phyloP scores from a whole-genome alignment of 2,329 filamentous ascomycete genomes.

The Neofusicoccum sp. region DNA sequence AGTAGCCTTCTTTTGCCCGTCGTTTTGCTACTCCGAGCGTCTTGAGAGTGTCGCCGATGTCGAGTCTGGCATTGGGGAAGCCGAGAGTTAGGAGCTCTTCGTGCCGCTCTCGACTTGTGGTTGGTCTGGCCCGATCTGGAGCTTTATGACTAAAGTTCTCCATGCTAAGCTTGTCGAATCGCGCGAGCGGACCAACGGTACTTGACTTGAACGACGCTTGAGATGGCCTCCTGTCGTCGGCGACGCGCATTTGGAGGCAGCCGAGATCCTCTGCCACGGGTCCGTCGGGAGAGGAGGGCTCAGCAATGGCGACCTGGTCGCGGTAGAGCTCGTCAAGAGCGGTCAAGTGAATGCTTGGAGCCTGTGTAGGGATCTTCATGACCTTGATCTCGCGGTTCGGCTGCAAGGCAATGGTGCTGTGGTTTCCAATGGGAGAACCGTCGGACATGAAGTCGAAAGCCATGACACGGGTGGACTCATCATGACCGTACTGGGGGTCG shows the following conservation, averaged over 20 bases:
- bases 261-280: constrained; percentile 39
- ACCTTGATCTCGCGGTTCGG: constrained; percentile 56
- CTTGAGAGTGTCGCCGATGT: constrained; percentile 38
- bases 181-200: constrained; percentile 21
- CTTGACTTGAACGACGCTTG: constrained; percentile 2
- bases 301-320: constrained; percentile 35
- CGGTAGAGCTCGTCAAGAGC: constrained; percentile 47
- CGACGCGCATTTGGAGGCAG: constrained; percentile 25
- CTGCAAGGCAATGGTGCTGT: constrained; percentile 56
- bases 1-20: constrained; percentile 60
- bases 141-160: constrained; percentile 36
- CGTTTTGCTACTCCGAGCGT: constrained; percentile 47
- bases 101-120: constrained; percentile 39
- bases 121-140: constrained; percentile 30
- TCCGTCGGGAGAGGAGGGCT: constrained; percentile 33
- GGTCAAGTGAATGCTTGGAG: constrained; percentile 46
- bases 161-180: constrained; percentile 36
- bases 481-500: constrained; percentile 45
- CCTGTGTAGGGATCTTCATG: constrained; percentile 49
- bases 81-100: constrained; percentile 40
- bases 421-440: constrained; percentile 47
- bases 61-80: constrained; percentile 38
- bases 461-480: constrained; percentile 55
- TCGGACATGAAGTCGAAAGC: constrained; percentile 64
- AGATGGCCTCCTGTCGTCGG: background rate